phyloP scores from a whole-genome alignment of 805 yeast genomes.

The Starmerella kuoi region DNA sequence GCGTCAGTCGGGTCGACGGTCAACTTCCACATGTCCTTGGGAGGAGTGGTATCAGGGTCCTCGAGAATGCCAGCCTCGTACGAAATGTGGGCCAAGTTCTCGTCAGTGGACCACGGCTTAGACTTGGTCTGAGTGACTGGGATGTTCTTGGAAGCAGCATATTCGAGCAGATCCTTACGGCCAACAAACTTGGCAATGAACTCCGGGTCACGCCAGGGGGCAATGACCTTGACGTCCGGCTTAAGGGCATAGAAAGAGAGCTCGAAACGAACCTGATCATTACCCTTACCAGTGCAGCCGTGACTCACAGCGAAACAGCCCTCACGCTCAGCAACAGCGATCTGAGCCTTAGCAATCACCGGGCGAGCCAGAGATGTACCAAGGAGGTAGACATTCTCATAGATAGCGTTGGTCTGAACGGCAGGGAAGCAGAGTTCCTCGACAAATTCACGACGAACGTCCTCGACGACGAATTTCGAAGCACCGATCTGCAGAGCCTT shows the following conservation, averaged over 20 bases:
- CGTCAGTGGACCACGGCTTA: constrained; percentile 99
- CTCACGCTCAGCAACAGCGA: constrained; percentile 88
- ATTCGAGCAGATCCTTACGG: constrained; percentile 88
- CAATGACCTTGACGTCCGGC: constrained; percentile 92
- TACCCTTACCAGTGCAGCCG: constrained; percentile 99
- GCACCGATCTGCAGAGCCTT: constrained; percentile 97
- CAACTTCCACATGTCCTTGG: constrained; percentile 99
- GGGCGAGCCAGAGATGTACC: constrained; percentile 99
- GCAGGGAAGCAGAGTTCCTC: constrained; percentile 92
- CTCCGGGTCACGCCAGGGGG: constrained; percentile 98
- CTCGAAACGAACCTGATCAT: constrained; percentile 98
- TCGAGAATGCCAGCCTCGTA: constrained; percentile 99
- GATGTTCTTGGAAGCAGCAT: constrained; percentile 82
- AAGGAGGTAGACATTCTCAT: constrained; percentile 89
- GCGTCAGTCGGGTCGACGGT: constrained; percentile 94
- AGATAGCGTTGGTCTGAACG: constrained; percentile 92
- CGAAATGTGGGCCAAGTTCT: constrained; percentile 96
- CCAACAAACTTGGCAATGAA: constrained; percentile 96
- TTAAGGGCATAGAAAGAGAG: constrained; percentile 92
- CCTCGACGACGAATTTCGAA: constrained; percentile 83
- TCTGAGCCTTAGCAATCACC: constrained; percentile 96
- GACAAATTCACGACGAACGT: constrained; percentile 90
- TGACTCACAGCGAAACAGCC: constrained; percentile 98
- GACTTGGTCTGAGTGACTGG: constrained; percentile 96
- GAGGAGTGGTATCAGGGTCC: constrained; percentile 97